phyloP scores from a whole-genome alignment of 495 filamentous ascomycete genomes.

The Choiromyces venosus region DNA sequence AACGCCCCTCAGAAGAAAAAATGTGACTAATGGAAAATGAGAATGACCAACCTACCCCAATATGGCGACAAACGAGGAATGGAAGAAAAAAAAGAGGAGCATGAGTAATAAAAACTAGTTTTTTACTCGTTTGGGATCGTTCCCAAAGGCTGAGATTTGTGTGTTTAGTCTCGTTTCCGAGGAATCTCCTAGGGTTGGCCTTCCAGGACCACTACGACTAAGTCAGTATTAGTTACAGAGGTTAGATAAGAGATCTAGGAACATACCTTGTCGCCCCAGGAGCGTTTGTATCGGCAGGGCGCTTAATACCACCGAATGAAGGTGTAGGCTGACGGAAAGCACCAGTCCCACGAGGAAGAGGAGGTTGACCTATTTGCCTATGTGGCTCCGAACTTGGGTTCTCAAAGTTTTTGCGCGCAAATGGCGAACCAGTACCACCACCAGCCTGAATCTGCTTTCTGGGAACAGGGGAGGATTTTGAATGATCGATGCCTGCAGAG shows the following conservation, averaged over 20 bases:
- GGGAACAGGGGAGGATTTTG: constrained; percentile 40
- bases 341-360: constrained; percentile 28
- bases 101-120: neutral
- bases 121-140: constrained; percentile 27
- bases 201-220: constrained; percentile 17
- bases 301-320: constrained; percentile 32
- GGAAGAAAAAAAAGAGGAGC: neutral
- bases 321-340: constrained; percentile 31
- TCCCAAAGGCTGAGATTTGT: constrained; percentile 30
- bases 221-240: constrained; percentile 1
- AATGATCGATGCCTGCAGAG: constrained; percentile 40
- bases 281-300: constrained; percentile 22
- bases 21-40: neutral
- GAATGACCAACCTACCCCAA: neutral
- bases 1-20: neutral
- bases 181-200: constrained; percentile 29
- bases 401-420: constrained; percentile 37
- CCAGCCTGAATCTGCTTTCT: constrained; percentile 32
- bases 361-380: constrained; percentile 40
- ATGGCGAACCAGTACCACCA: constrained; percentile 7
- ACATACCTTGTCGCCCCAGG: constrained; percentile 11
- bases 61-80: neutral
- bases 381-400: constrained; percentile 28
- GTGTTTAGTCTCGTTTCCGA: constrained; percentile 29
- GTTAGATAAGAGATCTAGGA: neutral